A percentile compares a stretch with the other conserved stretches of the same genome.
Evolutionary conservation across 805 yeast genomes (phyloP).

Genomic region (Isabelozyma gotoi): DNA sequence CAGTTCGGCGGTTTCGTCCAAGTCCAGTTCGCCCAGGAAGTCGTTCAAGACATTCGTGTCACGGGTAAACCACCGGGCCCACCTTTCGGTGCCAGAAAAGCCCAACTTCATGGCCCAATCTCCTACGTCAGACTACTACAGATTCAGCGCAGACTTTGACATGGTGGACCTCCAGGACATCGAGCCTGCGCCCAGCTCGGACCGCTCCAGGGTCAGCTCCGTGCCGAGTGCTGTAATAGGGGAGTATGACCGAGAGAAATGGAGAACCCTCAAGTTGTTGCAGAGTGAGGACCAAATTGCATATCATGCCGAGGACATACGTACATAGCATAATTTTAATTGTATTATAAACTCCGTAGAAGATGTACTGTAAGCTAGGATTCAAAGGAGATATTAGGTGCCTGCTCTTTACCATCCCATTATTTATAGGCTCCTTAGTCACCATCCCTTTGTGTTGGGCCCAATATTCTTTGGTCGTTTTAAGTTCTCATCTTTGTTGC

Average conservation of each 20-base stretch:
- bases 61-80: background rate
- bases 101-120: background rate
- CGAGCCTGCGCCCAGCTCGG: constrained; percentile 32
- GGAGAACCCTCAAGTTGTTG: constrained; percentile 52
- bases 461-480: no score
- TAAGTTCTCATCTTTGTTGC: background rate
- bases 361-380: no score
- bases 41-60: constrained; percentile 19
- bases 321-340: no score
- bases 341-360: no score
- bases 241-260: constrained; percentile 64
- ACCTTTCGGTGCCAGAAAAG: background rate
- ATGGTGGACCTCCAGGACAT: constrained; percentile 24
- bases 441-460: no score
- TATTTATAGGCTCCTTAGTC: no score
- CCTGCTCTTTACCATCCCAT: no score
- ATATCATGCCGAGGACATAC: no score
- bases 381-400: no score
- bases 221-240: constrained; percentile 61
- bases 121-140: background rate
- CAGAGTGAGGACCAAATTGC: constrained; percentile 8
- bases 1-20: constrained; percentile 25
- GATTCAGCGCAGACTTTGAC: background rate
- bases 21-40: constrained; percentile 32
- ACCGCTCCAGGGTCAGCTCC: constrained; percentile 41